Evolutionary conservation across 2,329 filamentous ascomycete genomes (phyloP).

Genomic region (Venturia nashicola): DNA sequence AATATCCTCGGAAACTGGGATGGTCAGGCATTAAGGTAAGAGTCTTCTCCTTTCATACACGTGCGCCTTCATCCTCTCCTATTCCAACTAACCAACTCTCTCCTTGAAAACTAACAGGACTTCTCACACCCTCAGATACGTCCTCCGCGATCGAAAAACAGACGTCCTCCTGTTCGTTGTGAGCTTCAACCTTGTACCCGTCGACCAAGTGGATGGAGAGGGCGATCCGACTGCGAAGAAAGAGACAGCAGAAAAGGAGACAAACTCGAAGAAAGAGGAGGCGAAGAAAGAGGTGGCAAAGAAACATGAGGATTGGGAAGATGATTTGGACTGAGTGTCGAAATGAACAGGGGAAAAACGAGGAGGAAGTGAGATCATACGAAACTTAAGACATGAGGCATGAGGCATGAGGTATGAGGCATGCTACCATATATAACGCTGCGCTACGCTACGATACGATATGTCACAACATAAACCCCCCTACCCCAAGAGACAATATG

Average conservation of each 20-base stretch:
- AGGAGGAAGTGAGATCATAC: too few relatives aligned
- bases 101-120: conserved; percentile 1
- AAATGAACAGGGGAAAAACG: too few relatives aligned
- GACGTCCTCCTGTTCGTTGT: conserved; percentile 69
- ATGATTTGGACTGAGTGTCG: not conserved
- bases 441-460: too few relatives aligned
- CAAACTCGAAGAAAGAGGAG: not conserved
- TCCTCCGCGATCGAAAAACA: conserved; percentile 69
- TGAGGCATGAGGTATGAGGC: too few relatives aligned
- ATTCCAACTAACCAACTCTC: not conserved
- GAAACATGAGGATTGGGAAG: not conserved
- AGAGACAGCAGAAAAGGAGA: too few relatives aligned
- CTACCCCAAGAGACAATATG: too few relatives aligned
- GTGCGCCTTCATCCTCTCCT: not conserved
- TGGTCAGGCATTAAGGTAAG: conserved; percentile 7
- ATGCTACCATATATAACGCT: too few relatives aligned
- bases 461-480: too few relatives aligned
- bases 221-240: not conserved
- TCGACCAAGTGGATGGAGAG: not conserved
- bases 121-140: conserved; percentile 76
- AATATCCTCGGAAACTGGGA: conserved; percentile 8
- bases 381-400: too few relatives aligned
- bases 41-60: not conserved
- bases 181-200: conserved; percentile 57
- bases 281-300: not conserved